Percentiles rank a stretch among this genome's conserved stretches.
These are phyloP conservation scores for Neonectria hederae DNA, from an alignment of 2,329 filamentous ascomycete species.

Conservation along the genomic window DNA sequence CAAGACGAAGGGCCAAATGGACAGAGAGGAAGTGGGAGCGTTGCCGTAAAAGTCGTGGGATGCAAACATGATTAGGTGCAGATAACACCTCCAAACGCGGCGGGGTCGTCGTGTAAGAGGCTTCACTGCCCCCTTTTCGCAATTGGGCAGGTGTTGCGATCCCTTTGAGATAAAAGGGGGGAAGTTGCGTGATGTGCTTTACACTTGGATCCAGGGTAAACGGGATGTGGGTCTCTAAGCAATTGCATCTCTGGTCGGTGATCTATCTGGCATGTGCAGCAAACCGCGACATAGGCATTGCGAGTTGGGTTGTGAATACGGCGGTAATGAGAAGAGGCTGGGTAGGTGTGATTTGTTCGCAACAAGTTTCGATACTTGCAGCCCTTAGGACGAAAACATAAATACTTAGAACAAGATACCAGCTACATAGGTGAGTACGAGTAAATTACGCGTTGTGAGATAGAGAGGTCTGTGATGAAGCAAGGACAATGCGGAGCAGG, in stretches of 20 bases:
- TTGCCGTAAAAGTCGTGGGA: not conserved
- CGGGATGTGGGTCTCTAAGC: not conserved
- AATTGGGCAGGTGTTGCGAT: not conserved
- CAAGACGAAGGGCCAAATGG: not conserved
- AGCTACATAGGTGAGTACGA: not conserved
- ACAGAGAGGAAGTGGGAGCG: not conserved
- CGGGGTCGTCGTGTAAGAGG: not conserved
- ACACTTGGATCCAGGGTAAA: not conserved
- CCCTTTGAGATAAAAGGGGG: not conserved
- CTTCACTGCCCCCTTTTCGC: constrained; percentile 1
- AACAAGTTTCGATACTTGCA: not conserved
- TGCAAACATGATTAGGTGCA: not conserved
- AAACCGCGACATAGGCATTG: not conserved
- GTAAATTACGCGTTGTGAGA: not conserved
- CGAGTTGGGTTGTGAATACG: not conserved
- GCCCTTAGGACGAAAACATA: too few relatives aligned
- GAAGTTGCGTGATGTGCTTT: not conserved
- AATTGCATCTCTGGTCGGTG: not conserved
- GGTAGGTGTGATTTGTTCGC: not conserved
- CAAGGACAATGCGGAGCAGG: too few relatives aligned
- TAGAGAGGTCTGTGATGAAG: not conserved
- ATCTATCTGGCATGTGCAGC: not conserved
- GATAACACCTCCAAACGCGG: not conserved
- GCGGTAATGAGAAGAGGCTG: not conserved
- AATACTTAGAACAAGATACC: not conserved